Base-by-base conservation (phyloP, 2,329 filamentous ascomycete species). In the Juglanconis oblonga region DNA sequence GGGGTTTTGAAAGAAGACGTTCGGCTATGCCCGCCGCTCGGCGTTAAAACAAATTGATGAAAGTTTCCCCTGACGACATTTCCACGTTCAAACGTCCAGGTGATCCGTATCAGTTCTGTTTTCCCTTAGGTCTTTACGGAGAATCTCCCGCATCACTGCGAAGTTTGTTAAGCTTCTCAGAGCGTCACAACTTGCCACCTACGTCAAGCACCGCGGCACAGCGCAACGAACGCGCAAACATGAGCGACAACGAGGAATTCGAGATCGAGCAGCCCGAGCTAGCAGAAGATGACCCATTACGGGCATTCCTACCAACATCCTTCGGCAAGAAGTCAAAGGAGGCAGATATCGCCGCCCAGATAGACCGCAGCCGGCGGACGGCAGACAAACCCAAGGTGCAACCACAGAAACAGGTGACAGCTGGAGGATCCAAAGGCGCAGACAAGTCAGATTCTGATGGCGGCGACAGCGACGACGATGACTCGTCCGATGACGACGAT, bases 311-410 rank as follows among this genome's bases (percentile, higher is more conserved):
- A 62, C 93, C 94, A 0, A 81, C 87, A 2, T 86, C 91, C 0
- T 97, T 98, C 72, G 94, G 94, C 55, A 96, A 94, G 73, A 89
- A 90, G 72, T 82, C 86, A 42, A 87, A 85, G 67, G 85, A 87
- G 64, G 79, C 90, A 67, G 86, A 96, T 73, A 81, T 94, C 64
- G 84, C 87, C 56, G 88, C 87, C 59, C 93, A 97, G 75, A 89
- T 98, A 66, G 87, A 94, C 68, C 85, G 87, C 67, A 90, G 88
- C 67, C 90, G 89, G 71, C 83, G 93, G 71, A 74, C 77, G 55
- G 77, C 80, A 45, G 74, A 77, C 56, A 71, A 72, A 71, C 64
- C 72, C 51, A 67, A 70, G 58, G 71, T 64, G 52, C 53, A 53
- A 57, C 40, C 50, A 57, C 55, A 51, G 38, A 17, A 31, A 55